Evolutionary conservation across 2,329 filamentous ascomycete genomes (phyloP), one percentile per base, ranked within the genome.

Genomic region (Keithomyces neogunnii): DNA sequence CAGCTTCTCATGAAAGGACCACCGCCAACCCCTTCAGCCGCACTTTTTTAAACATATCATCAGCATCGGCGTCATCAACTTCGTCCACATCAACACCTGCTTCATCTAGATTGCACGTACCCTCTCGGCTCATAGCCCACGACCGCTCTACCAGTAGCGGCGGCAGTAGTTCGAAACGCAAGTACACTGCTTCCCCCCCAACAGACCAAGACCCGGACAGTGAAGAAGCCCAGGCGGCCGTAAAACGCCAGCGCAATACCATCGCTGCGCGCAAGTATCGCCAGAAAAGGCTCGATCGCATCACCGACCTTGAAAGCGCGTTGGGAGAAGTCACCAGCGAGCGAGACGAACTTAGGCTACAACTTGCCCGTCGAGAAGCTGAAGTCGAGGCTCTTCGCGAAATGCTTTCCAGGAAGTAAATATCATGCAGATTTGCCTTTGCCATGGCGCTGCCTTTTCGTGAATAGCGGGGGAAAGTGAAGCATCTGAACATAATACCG

Each of bases 231-330:
- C 57, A 63, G 33, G 65, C 63, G 4, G 61, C 65, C 19, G 61
- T 73, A 60, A 86, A 86, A 65, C 81, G 85, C 31, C 78, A 80
- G 55, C 77, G 80, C 55, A 88, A 88, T 65, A 88, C 84, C 11
- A 74, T 86, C 55, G 84, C 85, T n/a, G 85, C 85, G 32, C 77
- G 82, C 55, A 82, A 84, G 55, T 88, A 86, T 62, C 80, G 85
- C 30, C 84, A 88, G 63, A 85, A 85, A 64, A 80, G 83, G 45
- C 74, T 87, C 35, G 84, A 88, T 59, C 80, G 82, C 55, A 79
- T 86, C 64, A 69, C 68, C 30, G 77, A 80, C 54, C 73, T 88
- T 33, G 84, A 88, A 64, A 65, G 69, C 7, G 75, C 79, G 26
- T 68, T 88, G 42, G 75, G 75, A 45, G 73, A 77, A 43, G 75